Evolutionary conservation across 2,329 filamentous ascomycete species (phyloP).

Genomic region (Penicillium sp.): DNA sequence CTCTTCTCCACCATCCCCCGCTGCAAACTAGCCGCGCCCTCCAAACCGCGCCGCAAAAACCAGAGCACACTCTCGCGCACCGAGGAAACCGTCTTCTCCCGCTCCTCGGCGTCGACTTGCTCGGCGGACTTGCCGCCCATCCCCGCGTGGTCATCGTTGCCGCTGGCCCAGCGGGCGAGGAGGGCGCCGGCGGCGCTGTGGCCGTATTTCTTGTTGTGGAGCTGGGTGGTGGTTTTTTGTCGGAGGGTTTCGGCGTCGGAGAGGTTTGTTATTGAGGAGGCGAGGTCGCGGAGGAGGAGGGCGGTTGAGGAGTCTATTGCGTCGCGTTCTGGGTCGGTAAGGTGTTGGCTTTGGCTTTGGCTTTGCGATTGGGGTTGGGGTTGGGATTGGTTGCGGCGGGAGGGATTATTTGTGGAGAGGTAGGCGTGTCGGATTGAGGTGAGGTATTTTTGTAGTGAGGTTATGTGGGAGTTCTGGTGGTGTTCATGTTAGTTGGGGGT

Average conservation of each 20-base stretch:
- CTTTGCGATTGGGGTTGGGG: conserved; percentile 26
- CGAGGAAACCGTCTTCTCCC: conserved; percentile 66
- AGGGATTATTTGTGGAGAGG: conserved; percentile 75
- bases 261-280: conserved; percentile 77
- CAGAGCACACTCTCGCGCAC: conserved; percentile 84
- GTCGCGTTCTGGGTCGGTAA: conserved; percentile 83
- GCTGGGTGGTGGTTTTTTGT: conserved; percentile 71
- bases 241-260: conserved; percentile 82
- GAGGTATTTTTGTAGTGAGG: conserved; percentile 78
- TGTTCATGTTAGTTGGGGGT: background rate
- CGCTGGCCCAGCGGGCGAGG: conserved; percentile 62
- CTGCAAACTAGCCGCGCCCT: conserved; percentile 77
- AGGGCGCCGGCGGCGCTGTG: conserved; percentile 51
- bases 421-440: conserved; percentile 85
- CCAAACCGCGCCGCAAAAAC: conserved; percentile 75
- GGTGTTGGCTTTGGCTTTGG: conserved; percentile 43
- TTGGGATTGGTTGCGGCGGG: conserved; percentile 42
- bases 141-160: conserved; percentile 40
- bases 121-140: conserved; percentile 61
- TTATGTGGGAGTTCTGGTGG: conserved; percentile 78
- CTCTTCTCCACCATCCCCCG: conserved; percentile 91
- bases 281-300: conserved; percentile 80
- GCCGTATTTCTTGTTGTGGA: conserved; percentile 74
- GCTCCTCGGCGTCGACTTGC: conserved; percentile 73
- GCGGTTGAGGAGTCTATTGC: conserved; percentile 88